Evolutionary conservation across 495 filamentous ascomycete genomes (phyloP), one percentile per base, ranked within the genome.

Genomic region (Annulohypoxylon nitens): DNA sequence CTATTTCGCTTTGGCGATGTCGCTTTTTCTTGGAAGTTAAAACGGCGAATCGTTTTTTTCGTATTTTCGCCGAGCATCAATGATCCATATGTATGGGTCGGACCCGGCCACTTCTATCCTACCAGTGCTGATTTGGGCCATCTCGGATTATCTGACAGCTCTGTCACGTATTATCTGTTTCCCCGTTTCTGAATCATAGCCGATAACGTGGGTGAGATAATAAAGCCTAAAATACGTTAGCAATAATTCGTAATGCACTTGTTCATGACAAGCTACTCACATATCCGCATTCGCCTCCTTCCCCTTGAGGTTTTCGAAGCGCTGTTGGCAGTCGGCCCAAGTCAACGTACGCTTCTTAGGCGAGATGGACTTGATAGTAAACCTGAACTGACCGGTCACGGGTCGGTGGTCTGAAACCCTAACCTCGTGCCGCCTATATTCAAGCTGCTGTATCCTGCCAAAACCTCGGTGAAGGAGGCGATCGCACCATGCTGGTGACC

Each of bases 401-500:
- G 96, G 96, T 70, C 96, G 87, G 82, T 99, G 96, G 78, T 99
- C 96, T 9, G 93, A 96, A 12, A 94, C 91, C 58, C 90, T 85
- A 36, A 97, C 90, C 82, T 97, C 95, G 82, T 97, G 95, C 48
- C 97, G 86, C 39, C 88, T 84, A 78, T 99, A 99, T 63, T 97
- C 90, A 25, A 93, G 81, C 81, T 97, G 94, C 80, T 94, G 90
- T 71, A 98, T 91, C 53, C 91, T 88, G 59, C 92, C 94, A 3
- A 91, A 73, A 25, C 95, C 94, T 47, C 96, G 90, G 79, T 93
- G 97, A 39, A 99, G 85, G 37, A 99, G 81, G 53, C 96, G 88
- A 84, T 99, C 96, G 78, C 96, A 99, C 96, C 96, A 99, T 8
- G 96, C 96, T 1, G 96, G 96, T n/a, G 93, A 90, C 3, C 96